Evolutionary conservation across 2,329 filamentous ascomycete species (phyloP).

Genomic region (Colletotrichum australisinense): DNA sequence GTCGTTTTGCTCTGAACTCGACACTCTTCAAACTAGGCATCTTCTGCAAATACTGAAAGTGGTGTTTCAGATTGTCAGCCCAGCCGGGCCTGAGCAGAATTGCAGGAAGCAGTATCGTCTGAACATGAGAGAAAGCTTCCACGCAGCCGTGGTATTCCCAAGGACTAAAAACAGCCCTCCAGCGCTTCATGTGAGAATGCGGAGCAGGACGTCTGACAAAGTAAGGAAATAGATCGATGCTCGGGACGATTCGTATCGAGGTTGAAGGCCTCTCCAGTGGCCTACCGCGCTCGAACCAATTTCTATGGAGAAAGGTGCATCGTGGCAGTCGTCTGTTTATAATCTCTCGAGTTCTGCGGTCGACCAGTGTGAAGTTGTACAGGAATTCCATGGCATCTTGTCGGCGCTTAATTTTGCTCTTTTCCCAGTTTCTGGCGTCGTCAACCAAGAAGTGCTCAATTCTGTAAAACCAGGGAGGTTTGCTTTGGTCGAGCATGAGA

Average conservation of each 20-base stretch:
- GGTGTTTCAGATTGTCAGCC: not conserved
- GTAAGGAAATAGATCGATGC: not conserved
- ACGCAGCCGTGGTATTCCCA: too few relatives aligned
- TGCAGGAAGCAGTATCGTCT: not conserved
- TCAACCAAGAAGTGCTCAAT: not conserved
- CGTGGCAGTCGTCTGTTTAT: not conserved
- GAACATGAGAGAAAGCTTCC: not conserved
- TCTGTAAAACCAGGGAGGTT: not conserved
- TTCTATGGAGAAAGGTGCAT: not conserved
- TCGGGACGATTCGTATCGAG: not conserved
- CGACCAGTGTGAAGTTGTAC: not conserved
- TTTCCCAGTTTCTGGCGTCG: not conserved
- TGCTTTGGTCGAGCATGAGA: not conserved
- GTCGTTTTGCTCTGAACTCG: not conserved
- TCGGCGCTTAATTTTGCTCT: not conserved
- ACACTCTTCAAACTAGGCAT: not conserved
- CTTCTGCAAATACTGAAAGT: not conserved
- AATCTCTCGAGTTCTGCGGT: not conserved
- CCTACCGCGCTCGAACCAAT: not conserved
- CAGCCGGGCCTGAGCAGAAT: not conserved
- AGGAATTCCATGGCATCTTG: not conserved
- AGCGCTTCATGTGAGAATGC: not conserved
- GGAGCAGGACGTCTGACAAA: not conserved
- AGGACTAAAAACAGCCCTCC: not conserved
- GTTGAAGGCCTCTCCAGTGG: not conserved